Percentiles rank a stretch among this genome's conserved stretches.
These are phyloP conservation scores for Corrigiola litoralis DNA, from an alignment of 179 eudicot genomes.

Conservation along the genomic window DNA sequence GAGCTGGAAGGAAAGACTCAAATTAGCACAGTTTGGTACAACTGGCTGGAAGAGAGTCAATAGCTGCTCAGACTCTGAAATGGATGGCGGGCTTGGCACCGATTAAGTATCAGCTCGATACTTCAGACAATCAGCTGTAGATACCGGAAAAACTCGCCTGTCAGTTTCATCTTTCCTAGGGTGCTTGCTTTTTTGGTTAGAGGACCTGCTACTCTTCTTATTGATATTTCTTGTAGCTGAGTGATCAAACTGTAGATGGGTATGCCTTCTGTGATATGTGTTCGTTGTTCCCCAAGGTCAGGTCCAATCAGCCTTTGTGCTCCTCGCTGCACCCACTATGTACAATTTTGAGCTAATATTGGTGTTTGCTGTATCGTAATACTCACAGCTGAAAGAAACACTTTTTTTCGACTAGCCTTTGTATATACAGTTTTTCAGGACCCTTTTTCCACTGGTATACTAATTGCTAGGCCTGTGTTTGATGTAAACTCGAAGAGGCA, in stretches of 20 bases:
- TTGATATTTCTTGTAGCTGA: conserved; percentile 7
- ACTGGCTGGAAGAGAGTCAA: conserved; percentile 8
- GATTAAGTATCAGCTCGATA: conserved; percentile 23
- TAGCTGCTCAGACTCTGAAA: conserved; percentile 15
- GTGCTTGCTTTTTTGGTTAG: conserved; percentile 6
- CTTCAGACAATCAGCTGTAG: background rate
- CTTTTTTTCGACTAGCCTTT: too few species aligned
- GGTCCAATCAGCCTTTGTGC: background rate
- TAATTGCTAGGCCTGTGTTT: too few species aligned
- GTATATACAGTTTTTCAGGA: too few species aligned
- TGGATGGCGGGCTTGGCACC: background rate
- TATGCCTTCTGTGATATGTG: conserved; percentile 18
- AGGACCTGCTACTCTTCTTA: conserved; percentile 13
- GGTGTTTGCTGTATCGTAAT: conserved; percentile 21
- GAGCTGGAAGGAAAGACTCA: conserved; percentile 1
- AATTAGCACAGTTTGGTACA: conserved; percentile 16
- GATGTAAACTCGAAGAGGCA: too few species aligned
- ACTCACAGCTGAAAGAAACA: background rate
- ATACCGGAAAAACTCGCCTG: conserved; percentile 7
- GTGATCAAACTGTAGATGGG: conserved; percentile 11
- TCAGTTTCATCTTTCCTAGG: conserved; percentile 8
- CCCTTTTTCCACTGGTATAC: too few species aligned
- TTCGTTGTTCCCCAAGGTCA: background rate
- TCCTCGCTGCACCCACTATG: conserved; percentile 4
- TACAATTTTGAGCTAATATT: conserved; percentile 7